These are phyloP conservation scores for Allium fistulosum DNA, from an alignment of 106 monocot species.

Conservation along the genomic window DNA sequence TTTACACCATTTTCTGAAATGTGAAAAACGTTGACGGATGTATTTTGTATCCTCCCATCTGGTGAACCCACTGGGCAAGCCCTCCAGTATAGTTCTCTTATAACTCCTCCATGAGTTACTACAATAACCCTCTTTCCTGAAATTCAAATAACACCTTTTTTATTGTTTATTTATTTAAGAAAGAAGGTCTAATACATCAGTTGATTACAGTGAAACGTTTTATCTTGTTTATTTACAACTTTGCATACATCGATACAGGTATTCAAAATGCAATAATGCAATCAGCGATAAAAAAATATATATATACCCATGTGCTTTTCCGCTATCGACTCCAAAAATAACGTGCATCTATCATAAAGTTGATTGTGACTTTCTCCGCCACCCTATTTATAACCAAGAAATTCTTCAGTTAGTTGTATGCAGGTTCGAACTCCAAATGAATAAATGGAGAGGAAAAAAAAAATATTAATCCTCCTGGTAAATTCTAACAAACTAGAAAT, in stretches of 20 bases:
- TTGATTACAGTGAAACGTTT: too few relatives aligned
- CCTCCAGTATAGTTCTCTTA: slow-evolving; percentile 62
- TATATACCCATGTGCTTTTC: slow-evolving; percentile 64
- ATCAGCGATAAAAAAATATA: not conserved
- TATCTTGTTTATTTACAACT: too few relatives aligned
- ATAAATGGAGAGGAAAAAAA: too few relatives aligned
- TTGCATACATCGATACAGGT: not conserved
- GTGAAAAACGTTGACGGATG: slow-evolving; percentile 57
- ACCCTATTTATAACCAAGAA: slow-evolving; percentile 43
- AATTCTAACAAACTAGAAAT: too few relatives aligned
- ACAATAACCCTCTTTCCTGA: slow-evolving; percentile 72
- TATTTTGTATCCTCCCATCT: slow-evolving; percentile 43
- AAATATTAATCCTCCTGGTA: too few relatives aligned
- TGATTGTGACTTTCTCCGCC: slow-evolving; percentile 94
- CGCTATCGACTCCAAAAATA: slow-evolving; percentile 69
- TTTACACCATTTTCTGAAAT: slow-evolving; percentile 35
- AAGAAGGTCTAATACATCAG: not conserved
- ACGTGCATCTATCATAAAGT: slow-evolving; percentile 63
- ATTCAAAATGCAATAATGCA: not conserved
- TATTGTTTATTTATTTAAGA: not conserved
- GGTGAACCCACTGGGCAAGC: slow-evolving; percentile 26
- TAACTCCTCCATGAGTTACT: slow-evolving; percentile 69
- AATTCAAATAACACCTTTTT: not conserved
- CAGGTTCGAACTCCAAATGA: not conserved
- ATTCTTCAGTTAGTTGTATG: not conserved